These are phyloP conservation scores for Nakazawaea wickerhamii DNA, from an alignment of 805 yeast genomes.

Conservation along the genomic window DNA sequence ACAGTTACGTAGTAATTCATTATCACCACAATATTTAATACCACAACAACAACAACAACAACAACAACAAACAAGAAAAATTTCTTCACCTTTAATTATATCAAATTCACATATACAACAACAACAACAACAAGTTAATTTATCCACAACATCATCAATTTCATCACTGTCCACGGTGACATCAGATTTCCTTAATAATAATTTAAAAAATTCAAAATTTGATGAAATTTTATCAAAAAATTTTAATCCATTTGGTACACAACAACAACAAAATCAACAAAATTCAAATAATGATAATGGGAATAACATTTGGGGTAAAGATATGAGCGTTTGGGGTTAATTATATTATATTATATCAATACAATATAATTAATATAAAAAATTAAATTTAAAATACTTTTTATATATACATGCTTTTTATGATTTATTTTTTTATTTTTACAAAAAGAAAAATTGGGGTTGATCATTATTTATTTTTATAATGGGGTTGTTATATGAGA, in stretches of 20 bases:
- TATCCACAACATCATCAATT: constrained; percentile 10
- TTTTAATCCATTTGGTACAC: constrained; percentile 11
- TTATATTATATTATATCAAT: background rate
- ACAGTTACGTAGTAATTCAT: constrained; percentile 8
- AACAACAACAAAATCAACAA: background rate
- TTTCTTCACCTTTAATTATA: background rate
- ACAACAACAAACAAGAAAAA: constrained; percentile 1
- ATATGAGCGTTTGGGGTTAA: constrained; percentile 34
- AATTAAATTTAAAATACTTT: background rate
- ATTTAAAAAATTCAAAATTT: background rate
- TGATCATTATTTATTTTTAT: no score
- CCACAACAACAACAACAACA: constrained; percentile 6
- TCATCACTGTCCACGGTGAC: constrained; percentile 7
- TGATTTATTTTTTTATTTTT: no score
- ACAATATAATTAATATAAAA: no score
- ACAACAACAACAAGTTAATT: background rate
- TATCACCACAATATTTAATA: constrained; percentile 10
- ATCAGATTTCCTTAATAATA: background rate
- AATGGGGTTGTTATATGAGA: no score
- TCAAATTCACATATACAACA: background rate
- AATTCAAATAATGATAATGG: constrained; percentile 7
- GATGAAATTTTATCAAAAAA: constrained; percentile 13
- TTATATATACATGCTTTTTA: background rate
- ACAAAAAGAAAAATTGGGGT: no score
- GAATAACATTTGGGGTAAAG: constrained; percentile 25